Evolutionary conservation across 345 rosid species (phyloP).

Genomic region (Turritis glabra): DNA sequence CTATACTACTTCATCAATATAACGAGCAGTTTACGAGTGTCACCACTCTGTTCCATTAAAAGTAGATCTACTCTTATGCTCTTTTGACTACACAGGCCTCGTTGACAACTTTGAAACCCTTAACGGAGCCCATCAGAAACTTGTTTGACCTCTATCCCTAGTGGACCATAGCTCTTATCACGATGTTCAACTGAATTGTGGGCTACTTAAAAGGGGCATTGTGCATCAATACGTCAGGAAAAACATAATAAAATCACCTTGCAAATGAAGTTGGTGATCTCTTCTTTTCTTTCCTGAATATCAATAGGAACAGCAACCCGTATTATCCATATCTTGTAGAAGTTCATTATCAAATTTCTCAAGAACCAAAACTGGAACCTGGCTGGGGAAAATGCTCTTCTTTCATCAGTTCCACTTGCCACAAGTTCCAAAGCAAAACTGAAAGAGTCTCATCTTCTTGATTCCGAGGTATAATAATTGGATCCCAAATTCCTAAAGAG

Average conservation of each 20-base stretch:
- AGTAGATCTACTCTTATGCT: neutral
- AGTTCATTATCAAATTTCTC: neutral
- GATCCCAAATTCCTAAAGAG: neutral
- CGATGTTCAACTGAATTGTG: neutral
- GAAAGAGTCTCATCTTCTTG: constrained; percentile 57
- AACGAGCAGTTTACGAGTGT: neutral
- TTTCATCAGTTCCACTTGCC: constrained; percentile 28
- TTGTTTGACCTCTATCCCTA: neutral
- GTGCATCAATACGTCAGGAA: no score
- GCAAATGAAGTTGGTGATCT: constrained; percentile 51
- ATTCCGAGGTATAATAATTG: no score
- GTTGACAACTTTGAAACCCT: neutral
- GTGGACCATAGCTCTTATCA: neutral
- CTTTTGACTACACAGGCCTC: neutral
- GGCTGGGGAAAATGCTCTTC: neutral
- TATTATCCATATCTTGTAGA: neutral
- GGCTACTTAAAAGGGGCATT: constrained; percentile 44
- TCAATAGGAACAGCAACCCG: constrained; percentile 45
- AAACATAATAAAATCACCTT: no score
- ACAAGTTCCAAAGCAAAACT: constrained; percentile 45
- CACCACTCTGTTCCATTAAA: neutral
- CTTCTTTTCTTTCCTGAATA: constrained; percentile 45
- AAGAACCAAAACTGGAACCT: neutral
- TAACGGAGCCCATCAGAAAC: neutral
- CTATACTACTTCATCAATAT: neutral